Percentiles rank a stretch among this genome's conserved stretches.
phyloP scores from a whole-genome alignment of 768 basidiomycete genomes.

The Pleurotus tuber-regium region DNA sequence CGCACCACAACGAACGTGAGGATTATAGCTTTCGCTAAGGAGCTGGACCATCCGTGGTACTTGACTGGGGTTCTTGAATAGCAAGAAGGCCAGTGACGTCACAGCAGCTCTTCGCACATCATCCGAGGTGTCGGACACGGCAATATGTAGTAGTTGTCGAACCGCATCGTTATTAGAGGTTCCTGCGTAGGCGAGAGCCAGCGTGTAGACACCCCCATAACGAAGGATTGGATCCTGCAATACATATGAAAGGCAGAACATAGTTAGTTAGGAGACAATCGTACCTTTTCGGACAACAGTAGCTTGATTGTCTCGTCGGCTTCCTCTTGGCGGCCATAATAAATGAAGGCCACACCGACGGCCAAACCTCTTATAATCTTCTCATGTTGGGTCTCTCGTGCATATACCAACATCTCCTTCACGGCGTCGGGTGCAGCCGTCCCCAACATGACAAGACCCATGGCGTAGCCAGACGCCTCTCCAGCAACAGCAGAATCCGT shows the following conservation, averaged over 20 bases:
- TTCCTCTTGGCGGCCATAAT: constrained; percentile 90
- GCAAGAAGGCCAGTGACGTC: constrained; percentile 90
- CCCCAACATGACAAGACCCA: constrained; percentile 99
- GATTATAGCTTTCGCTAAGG: constrained; percentile 97
- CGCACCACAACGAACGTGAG: constrained; percentile 96
- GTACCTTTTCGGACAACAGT: constrained; percentile 84
- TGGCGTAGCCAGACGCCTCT: constrained; percentile 93
- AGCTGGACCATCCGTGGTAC: constrained; percentile 97
- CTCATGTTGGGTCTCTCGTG: constrained; percentile 97
- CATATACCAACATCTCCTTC: constrained; percentile 95
- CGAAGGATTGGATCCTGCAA: constrained; percentile 91
- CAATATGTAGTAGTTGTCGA: constrained; percentile 88
- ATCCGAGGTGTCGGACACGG: constrained; percentile 97
- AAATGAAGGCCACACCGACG: constrained; percentile 89
- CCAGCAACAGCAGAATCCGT: constrained; percentile 94
- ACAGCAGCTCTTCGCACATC: constrained; percentile 97
- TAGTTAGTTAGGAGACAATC: not conserved
- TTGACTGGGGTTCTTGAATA: constrained; percentile 96
- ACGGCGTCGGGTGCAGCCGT: constrained; percentile 77
- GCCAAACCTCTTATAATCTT: constrained; percentile 98
- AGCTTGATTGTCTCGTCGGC: constrained; percentile 81
- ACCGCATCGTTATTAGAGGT: constrained; percentile 94
- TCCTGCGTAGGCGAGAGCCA: constrained; percentile 95
- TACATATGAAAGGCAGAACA: constrained; percentile 6
- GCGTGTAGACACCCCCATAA: constrained; percentile 96